phyloP scores from a whole-genome alignment of 73 alveolate species.

The Paramecium octaurelia region DNA sequence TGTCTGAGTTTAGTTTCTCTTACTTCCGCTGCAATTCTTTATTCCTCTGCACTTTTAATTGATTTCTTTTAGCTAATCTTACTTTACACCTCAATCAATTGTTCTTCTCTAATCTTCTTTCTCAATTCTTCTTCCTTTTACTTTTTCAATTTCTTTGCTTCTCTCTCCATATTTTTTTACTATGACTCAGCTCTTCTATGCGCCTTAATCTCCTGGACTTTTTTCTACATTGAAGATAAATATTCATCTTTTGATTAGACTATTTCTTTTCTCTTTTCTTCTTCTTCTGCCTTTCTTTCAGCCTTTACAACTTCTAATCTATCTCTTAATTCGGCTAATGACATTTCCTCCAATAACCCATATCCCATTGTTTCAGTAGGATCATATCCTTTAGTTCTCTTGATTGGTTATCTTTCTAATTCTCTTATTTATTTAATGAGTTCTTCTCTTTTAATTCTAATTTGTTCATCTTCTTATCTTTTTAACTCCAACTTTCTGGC shows the following conservation, averaged over 20 bases:
- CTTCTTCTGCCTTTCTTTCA: conserved; percentile 83
- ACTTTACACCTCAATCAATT: conserved; percentile 85
- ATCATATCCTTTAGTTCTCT: conserved; percentile 96
- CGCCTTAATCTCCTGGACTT: conserved; percentile 59
- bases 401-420: conserved; percentile 85
- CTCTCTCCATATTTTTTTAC: conserved; percentile 79
- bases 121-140: conserved; percentile 79
- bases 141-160: conserved; percentile 78
- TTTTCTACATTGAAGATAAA: conserved; percentile 21
- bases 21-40: conserved; percentile 92
- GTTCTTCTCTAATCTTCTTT: conserved; percentile 91
- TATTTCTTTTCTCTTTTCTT: conserved; percentile 83
- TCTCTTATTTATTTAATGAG: conserved; percentile 87
- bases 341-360: conserved; percentile 98
- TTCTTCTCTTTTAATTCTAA: conserved; percentile 90
- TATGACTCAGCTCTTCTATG: conserved; percentile 22
- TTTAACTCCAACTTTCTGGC: conserved; percentile 80
- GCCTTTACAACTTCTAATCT: conserved; percentile 86
- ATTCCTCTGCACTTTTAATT: conserved; percentile 89
- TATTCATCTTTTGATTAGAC: conserved; percentile 75
- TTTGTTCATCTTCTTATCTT: conserved; percentile 91
- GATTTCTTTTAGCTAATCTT: conserved; percentile 88
- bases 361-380: conserved; percentile 98
- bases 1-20: conserved; percentile 93
- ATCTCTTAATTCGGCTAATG: conserved; percentile 91